Evolutionary conservation across 2,329 filamentous ascomycete species (phyloP).

Genomic region (Paramyrothecium sp.): DNA sequence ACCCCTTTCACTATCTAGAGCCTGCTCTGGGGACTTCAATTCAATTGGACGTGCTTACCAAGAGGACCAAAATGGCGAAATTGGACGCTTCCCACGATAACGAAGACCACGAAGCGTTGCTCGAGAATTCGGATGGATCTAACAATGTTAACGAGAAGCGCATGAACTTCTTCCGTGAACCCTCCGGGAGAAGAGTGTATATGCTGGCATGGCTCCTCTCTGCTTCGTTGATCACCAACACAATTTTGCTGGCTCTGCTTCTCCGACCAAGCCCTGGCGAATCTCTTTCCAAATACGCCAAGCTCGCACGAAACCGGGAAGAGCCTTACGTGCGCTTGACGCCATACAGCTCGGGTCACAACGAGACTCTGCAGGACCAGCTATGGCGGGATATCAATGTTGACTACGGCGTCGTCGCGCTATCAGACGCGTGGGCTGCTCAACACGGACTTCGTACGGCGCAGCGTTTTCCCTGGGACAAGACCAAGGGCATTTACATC

Average conservation of each 20-base stretch:
- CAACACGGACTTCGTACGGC: conserved; percentile 15
- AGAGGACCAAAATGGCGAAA: not conserved
- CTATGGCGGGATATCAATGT: conserved; percentile 12
- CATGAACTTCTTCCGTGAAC: not conserved
- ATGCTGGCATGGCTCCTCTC: not conserved
- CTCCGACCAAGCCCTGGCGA: not conserved
- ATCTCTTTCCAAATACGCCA: not conserved
- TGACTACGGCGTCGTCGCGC: conserved; percentile 17
- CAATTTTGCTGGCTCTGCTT: not conserved
- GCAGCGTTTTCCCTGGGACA: conserved; percentile 28
- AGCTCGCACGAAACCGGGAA: not conserved
- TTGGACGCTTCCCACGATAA: not conserved
- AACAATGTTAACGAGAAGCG: not conserved
- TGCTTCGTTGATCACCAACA: not conserved
- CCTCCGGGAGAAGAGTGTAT: not conserved
- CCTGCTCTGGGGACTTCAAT: no score
- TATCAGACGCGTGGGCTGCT: conserved; percentile 12
- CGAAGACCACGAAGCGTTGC: not conserved
- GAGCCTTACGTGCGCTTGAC: not conserved
- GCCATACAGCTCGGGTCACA: not conserved
- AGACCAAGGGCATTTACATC: conserved; percentile 23
- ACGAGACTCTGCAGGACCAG: conserved; percentile 7
- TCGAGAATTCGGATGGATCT: not conserved
- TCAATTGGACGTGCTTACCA: no score
- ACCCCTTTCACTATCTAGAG: no score